These are phyloP conservation scores for Sporothrix sp. DNA, from an alignment of 2,329 filamentous ascomycete species.

Conservation along the genomic window DNA sequence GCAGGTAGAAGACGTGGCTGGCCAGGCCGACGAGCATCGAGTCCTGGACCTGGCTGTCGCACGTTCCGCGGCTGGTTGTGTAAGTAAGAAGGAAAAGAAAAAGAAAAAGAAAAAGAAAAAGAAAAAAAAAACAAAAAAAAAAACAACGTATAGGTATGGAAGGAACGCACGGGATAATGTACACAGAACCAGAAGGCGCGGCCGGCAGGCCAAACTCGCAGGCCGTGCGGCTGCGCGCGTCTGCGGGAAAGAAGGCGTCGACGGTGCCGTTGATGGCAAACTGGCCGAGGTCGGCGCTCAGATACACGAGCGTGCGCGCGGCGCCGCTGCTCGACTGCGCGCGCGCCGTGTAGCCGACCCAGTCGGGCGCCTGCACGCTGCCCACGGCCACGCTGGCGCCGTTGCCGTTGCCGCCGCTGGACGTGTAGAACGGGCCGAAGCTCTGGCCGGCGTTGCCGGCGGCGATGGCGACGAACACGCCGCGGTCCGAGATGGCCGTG, in stretches of 20 bases:
- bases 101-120: neutral
- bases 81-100: neutral
- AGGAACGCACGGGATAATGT: neutral
- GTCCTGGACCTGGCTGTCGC: neutral
- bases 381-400: constrained; percentile 1
- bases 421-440: constrained; percentile 21
- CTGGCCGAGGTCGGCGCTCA: constrained; percentile 3
- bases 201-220: neutral
- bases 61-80: neutral
- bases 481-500: constrained; percentile 30
- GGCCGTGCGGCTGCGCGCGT: neutral
- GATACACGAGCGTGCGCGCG: constrained; percentile 7
- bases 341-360: neutral
- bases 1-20: constrained; percentile 2
- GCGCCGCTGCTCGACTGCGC: constrained; percentile 10
- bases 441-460: constrained; percentile 31
- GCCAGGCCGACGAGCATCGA: neutral
- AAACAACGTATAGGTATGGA: neutral
- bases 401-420: constrained; percentile 8
- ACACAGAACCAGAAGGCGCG: neutral
- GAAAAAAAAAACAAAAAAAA: neutral
- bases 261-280: constrained; percentile 4
- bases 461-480: constrained; percentile 31
- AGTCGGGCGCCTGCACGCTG: constrained; percentile 1
- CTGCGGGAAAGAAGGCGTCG: neutral